Evolutionary conservation across 1,139 yeast species (phyloP), one percentile per base, ranked within the genome.

Genomic region (Zygoascus hellenicus): DNA sequence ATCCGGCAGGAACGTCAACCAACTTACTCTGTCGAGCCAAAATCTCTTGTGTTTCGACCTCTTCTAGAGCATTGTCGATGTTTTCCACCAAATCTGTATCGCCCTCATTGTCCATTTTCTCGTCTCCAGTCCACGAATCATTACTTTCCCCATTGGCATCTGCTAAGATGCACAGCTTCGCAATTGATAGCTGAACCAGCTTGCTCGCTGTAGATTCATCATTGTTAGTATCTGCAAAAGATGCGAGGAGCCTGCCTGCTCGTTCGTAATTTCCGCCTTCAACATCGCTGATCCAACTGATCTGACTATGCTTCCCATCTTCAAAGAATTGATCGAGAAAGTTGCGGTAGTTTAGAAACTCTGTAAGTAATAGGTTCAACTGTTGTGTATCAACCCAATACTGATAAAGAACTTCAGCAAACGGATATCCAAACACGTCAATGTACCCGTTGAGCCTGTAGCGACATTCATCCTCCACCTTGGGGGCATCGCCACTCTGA

Each of bases 271-370:
- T 70, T 3, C 67, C 70, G 53, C 75, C 78, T 34, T 77, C 61
- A 15, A 87, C 63, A 49, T 83, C 77, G 50, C 79, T 74, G 34
- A 88, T 81, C 97, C 97, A 89, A 0, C 89, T 75, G 41, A 87
- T 74, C 38, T 74, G 68, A 3, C 78, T 76, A 45, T 80, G 77
- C 49, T 74, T 71, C 5, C 71, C 62, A 35, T 74, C 70, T 45
- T 63, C 57, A 50, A 88, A 76, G 58, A 80, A 89, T 52, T 66
- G 64, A 30, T 75, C 69, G 48, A 87, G 66, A 55, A 68, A 76
- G 2, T 66, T 63, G 35, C 75, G 69, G 55, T 79, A 77, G 37
- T 76, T 72, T 10, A 80, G 77, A 60, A 83, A 83, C 32, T 76
- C 78, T 14, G 75, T 67, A 42, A 88, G 68, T 38, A 88, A 61